Evolutionary conservation across 2,329 filamentous ascomycete species (phyloP).

Genomic region (Aspergillus niger): DNA sequence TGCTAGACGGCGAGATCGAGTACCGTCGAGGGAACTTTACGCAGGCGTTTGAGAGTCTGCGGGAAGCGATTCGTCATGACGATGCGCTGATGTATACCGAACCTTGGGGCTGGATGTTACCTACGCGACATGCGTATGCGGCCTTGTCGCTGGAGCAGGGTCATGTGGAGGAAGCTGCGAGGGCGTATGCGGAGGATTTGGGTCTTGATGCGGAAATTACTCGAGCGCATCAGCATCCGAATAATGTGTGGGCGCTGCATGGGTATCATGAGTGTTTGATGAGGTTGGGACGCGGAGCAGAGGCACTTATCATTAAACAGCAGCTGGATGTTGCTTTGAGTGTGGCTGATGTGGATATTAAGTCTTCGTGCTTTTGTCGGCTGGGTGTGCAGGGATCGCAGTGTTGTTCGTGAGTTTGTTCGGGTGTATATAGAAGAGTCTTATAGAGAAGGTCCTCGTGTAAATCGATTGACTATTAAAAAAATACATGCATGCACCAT

Average conservation of each 20-base stretch:
- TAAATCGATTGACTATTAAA: no score
- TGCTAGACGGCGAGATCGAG: constrained; percentile 72
- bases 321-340: neutral
- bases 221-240: constrained; percentile 53
- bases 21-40: constrained; percentile 57
- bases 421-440: no score
- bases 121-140: constrained; percentile 68
- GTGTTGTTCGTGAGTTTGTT: no score
- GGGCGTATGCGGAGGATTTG: constrained; percentile 62
- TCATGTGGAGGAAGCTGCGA: constrained; percentile 54
- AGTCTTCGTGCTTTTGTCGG: constrained; percentile 4
- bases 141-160: constrained; percentile 69
- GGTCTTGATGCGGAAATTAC: constrained; percentile 60
- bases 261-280: constrained; percentile 6
- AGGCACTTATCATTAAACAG: constrained; percentile 4
- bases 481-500: no score
- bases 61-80: constrained; percentile 59
- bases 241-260: constrained; percentile 5
- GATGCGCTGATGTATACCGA: constrained; percentile 69
- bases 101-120: constrained; percentile 78
- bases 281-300: neutral
- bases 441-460: no score
- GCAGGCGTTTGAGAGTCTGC: constrained; percentile 59
- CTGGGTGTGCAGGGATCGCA: neutral
- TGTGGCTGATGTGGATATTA: constrained; percentile 3